phyloP scores from a whole-genome alignment of 2,329 filamentous ascomycete genomes.

The Aspergillus alliaceus region DNA sequence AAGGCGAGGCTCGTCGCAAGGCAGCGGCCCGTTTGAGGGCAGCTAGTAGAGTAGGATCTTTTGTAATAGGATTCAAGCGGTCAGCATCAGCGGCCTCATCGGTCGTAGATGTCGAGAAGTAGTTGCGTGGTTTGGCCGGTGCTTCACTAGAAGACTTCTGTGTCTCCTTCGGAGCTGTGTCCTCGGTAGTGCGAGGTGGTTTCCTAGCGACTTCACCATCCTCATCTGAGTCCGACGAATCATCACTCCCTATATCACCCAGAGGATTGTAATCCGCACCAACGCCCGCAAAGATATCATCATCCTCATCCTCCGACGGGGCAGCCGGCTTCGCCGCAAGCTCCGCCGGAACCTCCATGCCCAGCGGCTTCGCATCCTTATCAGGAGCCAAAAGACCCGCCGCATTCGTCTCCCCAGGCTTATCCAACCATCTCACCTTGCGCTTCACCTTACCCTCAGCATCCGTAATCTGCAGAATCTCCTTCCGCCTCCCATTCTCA shows the following conservation, averaged over 20 bases:
- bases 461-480: constrained; percentile 60
- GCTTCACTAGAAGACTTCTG: constrained; percentile 10
- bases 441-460: constrained; percentile 62
- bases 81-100: constrained; percentile 54
- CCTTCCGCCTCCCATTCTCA: constrained; percentile 50
- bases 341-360: constrained; percentile 51
- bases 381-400: constrained; percentile 41
- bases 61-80: constrained; percentile 50
- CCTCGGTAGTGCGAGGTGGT: background rate
- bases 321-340: constrained; percentile 36
- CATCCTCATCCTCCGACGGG: constrained; percentile 49
- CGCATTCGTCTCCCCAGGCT: constrained; percentile 27
- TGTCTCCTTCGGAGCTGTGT: constrained; percentile 8
- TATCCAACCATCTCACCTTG: constrained; percentile 57
- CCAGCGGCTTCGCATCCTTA: constrained; percentile 50
- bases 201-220: constrained; percentile 18
- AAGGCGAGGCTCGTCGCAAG: constrained; percentile 51
- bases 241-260: constrained; percentile 51
- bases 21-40: constrained; percentile 82
- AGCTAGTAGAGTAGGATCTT: constrained; percentile 76
- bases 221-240: constrained; percentile 40
- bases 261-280: constrained; percentile 63
- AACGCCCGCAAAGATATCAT: constrained; percentile 63
- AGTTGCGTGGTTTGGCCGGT: constrained; percentile 46
- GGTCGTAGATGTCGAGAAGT: constrained; percentile 41